These are phyloP conservation scores for Cenchrus purpureus DNA, from an alignment of 176 grass and related monocot species.

Conservation along the genomic window DNA sequence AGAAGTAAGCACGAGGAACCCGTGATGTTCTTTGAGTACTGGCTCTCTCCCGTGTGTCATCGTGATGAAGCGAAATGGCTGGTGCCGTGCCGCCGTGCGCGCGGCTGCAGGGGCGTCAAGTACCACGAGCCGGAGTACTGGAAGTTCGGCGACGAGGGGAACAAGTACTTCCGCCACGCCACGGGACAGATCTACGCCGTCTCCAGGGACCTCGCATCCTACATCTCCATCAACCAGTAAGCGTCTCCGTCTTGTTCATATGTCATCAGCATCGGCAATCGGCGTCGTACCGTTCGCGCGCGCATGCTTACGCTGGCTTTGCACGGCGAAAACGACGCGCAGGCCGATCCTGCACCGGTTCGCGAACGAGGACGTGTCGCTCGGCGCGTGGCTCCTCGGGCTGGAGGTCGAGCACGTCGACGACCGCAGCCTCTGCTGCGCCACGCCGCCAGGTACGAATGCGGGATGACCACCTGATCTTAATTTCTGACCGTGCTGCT, in stretches of 20 bases:
- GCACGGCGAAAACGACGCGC: background rate
- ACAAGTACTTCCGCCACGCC: slow-evolving; percentile 81
- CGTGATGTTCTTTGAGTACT: background rate
- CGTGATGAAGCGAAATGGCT: background rate
- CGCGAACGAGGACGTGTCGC: slow-evolving; percentile 86
- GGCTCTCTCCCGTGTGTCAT: too few relatives aligned
- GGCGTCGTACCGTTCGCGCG: too few relatives aligned
- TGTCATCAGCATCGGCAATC: background rate
- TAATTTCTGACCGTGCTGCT: too few relatives aligned
- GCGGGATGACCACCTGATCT: background rate
- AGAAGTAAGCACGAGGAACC: slow-evolving; percentile 52
- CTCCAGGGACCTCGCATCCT: slow-evolving; percentile 79
- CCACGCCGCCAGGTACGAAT: slow-evolving; percentile 58
- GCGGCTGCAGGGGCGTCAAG: slow-evolving; percentile 55
- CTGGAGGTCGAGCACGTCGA: slow-evolving; percentile 87
- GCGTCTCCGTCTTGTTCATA: background rate
- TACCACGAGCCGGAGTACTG: slow-evolving; percentile 81
- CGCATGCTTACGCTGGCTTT: background rate
- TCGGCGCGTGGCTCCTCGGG: slow-evolving; percentile 82
- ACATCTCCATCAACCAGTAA: slow-evolving; percentile 83
- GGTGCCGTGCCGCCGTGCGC: background rate
- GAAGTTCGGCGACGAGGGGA: slow-evolving; percentile 89
- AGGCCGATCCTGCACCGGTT: slow-evolving; percentile 83
- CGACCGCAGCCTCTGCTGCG: slow-evolving; percentile 82
- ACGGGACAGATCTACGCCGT: slow-evolving; percentile 82